phyloP scores from a whole-genome alignment of 2,329 filamentous ascomycete genomes.

The Biscogniauxia marginata region DNA sequence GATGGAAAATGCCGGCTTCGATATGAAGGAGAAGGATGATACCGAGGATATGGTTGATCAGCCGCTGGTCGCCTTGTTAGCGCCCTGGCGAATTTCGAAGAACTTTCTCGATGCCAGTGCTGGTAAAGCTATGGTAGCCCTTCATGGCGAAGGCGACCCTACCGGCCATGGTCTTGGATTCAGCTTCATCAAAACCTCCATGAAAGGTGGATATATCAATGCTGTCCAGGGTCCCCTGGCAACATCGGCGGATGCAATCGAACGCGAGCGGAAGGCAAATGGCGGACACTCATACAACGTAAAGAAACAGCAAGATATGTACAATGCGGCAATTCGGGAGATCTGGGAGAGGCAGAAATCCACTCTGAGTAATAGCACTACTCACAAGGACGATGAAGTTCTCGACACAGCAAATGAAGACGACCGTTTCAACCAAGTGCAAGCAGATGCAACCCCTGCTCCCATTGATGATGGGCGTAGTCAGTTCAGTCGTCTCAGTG shows the following conservation, averaged over 20 bases:
- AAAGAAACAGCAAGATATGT: slow-evolving; percentile 86
- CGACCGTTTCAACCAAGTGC: slow-evolving; percentile 71
- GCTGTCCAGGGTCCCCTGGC: slow-evolving; percentile 67
- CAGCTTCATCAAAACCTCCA: slow-evolving; percentile 95
- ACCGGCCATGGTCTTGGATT: slow-evolving; percentile 92
- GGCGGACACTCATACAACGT: slow-evolving; percentile 98
- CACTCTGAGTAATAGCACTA: slow-evolving; percentile 70
- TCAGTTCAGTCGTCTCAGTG: slow-evolving; percentile 72
- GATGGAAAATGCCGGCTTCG: slow-evolving; percentile 86
- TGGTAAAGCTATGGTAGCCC: slow-evolving; percentile 93
- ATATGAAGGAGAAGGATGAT: slow-evolving; percentile 65
- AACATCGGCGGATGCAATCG: slow-evolving; percentile 78
- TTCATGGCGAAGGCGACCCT: slow-evolving; percentile 93
- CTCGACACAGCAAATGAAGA: slow-evolving; percentile 59
- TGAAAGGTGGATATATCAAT: slow-evolving; percentile 95
- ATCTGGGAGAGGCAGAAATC: slow-evolving; percentile 90
- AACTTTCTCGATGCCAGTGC: slow-evolving; percentile 93
- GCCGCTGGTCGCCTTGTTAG: slow-evolving; percentile 82
- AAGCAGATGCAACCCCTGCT: slow-evolving; percentile 66
- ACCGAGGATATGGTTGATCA: slow-evolving; percentile 65
- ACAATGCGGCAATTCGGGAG: slow-evolving; percentile 84
- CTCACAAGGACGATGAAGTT: slow-evolving; percentile 63
- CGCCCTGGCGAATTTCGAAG: slow-evolving; percentile 95
- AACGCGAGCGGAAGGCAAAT: slow-evolving; percentile 82
- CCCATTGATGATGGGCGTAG: slow-evolving; percentile 74